phyloP scores from a whole-genome alignment of 2,329 filamentous ascomycete genomes.

The Fusarium albidum region DNA sequence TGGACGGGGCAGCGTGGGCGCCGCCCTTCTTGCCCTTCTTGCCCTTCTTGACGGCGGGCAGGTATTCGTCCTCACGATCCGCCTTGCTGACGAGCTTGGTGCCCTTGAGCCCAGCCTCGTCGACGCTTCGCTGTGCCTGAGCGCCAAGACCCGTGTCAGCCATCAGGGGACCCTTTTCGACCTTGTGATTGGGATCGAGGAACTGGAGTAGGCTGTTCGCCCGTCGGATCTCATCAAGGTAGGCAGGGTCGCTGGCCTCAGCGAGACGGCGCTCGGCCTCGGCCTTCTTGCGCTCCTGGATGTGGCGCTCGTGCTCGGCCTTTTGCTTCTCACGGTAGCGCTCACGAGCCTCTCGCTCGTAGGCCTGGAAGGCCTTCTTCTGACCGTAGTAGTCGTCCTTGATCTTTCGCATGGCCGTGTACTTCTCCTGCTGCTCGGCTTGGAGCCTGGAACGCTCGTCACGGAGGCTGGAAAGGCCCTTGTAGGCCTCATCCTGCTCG shows the following conservation, averaged over 20 bases:
- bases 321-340: constrained; percentile 79
- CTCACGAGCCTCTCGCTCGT: constrained; percentile 84
- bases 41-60: constrained; percentile 82
- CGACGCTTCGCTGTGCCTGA: constrained; percentile 82
- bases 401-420: constrained; percentile 79
- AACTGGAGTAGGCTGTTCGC: constrained; percentile 88
- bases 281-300: constrained; percentile 78
- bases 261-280: constrained; percentile 79
- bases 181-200: constrained; percentile 79
- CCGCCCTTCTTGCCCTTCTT: constrained; percentile 79
- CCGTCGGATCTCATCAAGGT: constrained; percentile 89
- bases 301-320: constrained; percentile 78
- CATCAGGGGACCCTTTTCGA: constrained; percentile 72
- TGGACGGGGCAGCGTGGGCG: constrained; percentile 57
- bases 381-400: constrained; percentile 88
- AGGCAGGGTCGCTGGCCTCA: constrained; percentile 86
- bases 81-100: constrained; percentile 86
- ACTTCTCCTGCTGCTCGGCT: constrained; percentile 87
- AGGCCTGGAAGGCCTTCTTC: constrained; percentile 83
- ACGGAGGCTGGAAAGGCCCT: constrained; percentile 82
- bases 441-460: constrained; percentile 88
- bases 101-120: constrained; percentile 85
- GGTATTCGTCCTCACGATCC: constrained; percentile 86
- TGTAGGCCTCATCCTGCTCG: constrained; percentile 90
- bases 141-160: constrained; percentile 79